phyloP scores from a whole-genome alignment of 371 early-diverging fungal species.

The Mucor sp. region DNA sequence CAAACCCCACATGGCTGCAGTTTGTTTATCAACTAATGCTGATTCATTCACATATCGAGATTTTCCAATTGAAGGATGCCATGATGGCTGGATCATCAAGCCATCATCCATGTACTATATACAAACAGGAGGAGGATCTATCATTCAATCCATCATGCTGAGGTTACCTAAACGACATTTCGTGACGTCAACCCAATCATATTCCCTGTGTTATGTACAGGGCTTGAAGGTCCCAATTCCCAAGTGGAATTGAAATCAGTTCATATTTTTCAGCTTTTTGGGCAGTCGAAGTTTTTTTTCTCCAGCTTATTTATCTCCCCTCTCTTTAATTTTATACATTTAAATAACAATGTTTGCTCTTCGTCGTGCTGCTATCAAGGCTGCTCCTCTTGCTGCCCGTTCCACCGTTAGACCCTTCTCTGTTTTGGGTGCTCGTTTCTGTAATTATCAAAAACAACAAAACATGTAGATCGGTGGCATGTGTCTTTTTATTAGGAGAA shows the following conservation, averaged over 20 bases:
- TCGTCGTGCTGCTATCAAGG: conserved; percentile 43
- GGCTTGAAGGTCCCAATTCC: conserved; percentile 3
- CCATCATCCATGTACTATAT: too few relatives aligned
- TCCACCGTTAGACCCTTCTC: conserved; percentile 36
- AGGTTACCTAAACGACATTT: not conserved
- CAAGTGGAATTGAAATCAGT: conserved; percentile 5
- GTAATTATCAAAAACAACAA: conserved; percentile 16
- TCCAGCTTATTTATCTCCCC: conserved; percentile 11
- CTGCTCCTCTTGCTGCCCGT: conserved; percentile 32
- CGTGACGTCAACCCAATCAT: not conserved
- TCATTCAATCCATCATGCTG: not conserved
- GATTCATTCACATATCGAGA: too few relatives aligned
- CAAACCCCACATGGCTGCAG: too few relatives aligned
- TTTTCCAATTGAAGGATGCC: too few relatives aligned
- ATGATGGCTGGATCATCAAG: too few relatives aligned
- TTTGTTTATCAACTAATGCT: too few relatives aligned
- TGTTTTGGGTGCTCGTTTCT: conserved; percentile 39
- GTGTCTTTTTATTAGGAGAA: not conserved
- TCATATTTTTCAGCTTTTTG: conserved; percentile 9
- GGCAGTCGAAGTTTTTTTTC: conserved; percentile 6
- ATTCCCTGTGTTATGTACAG: not conserved
- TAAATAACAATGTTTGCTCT: conserved; percentile 30
- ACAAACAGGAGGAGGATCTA: too few relatives aligned
- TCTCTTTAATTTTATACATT: conserved; percentile 13
- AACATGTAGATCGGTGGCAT: not conserved